These are phyloP conservation scores for Coemansia sp. DNA, from an alignment of 192 early-diverging fungal species.

Conservation along the genomic window DNA sequence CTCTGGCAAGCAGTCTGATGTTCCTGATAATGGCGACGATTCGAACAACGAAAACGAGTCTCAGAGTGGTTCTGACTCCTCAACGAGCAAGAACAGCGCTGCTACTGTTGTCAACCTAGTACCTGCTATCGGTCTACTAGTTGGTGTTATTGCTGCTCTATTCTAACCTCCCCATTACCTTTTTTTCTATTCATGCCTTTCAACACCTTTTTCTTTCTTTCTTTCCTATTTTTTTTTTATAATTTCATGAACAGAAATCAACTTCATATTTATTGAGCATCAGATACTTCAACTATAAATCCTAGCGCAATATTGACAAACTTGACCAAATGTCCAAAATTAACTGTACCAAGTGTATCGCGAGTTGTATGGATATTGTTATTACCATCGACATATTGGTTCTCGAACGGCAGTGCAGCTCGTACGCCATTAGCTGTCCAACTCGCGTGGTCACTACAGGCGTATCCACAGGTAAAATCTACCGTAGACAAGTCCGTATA, in stretches of 20 bases:
- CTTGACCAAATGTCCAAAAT: slow-evolving; percentile 67
- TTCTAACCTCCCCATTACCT: not conserved
- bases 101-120: not conserved
- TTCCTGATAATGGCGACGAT: not conserved
- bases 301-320: slow-evolving; percentile 77
- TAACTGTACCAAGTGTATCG: slow-evolving; percentile 70
- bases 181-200: not conserved
- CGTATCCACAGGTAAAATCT: slow-evolving; percentile 40
- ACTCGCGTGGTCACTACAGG: slow-evolving; percentile 84
- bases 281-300: slow-evolving; percentile 78
- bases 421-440: slow-evolving; percentile 83
- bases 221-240: not conserved
- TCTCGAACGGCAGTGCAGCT: slow-evolving; percentile 78
- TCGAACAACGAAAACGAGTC: not conserved
- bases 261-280: not conserved
- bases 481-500: slow-evolving; percentile 32
- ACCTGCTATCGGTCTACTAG: not conserved
- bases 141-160: slow-evolving; percentile 1
- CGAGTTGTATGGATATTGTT: slow-evolving; percentile 75
- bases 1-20: not conserved
- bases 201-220: no score
- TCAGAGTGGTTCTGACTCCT: not conserved
- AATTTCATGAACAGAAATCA: slow-evolving; percentile 1
- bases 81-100: slow-evolving; percentile 5
- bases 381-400: slow-evolving; percentile 63